phyloP scores from a whole-genome alignment of 306 rosid species.

The Gynostemma pentaphyllum region DNA sequence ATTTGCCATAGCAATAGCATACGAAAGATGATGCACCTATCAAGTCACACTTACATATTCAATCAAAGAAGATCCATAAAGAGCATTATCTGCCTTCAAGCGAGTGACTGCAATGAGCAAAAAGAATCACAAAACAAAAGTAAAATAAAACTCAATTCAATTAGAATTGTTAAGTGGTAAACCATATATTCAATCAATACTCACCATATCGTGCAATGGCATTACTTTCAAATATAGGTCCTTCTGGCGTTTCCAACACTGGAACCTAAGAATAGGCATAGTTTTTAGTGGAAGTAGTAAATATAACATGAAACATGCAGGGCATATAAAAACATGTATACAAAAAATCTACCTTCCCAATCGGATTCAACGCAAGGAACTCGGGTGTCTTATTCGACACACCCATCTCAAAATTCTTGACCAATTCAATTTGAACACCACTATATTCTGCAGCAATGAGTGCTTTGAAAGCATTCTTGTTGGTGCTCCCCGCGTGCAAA shows the following conservation, averaged over 20 bases:
- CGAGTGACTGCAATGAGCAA: constrained; percentile 47
- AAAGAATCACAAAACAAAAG: too few relatives aligned
- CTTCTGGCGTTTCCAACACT: constrained; percentile 67
- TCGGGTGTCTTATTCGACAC: constrained; percentile 61
- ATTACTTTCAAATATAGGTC: constrained; percentile 69
- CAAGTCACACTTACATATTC: constrained; percentile 49
- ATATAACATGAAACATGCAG: too few relatives aligned
- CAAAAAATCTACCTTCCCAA: constrained; percentile 96
- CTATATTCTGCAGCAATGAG: constrained; percentile 46
- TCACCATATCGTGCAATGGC: constrained; percentile 76
- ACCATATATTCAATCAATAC: too few relatives aligned
- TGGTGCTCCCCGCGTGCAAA: constrained; percentile 33
- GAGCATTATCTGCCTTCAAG: constrained; percentile 34
- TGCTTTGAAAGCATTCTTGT: constrained; percentile 50
- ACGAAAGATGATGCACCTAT: too few relatives aligned
- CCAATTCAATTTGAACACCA: constrained; percentile 44
- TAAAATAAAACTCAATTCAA: too few relatives aligned
- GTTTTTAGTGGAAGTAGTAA: too few relatives aligned
- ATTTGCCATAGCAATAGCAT: too few relatives aligned
- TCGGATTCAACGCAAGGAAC: constrained; percentile 66
- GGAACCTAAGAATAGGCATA: constrained; percentile 76
- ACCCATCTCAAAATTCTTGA: constrained; percentile 48
- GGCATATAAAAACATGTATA: too few relatives aligned
- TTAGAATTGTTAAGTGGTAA: too few relatives aligned
- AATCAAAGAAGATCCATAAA: constrained; percentile 50